Evolutionary conservation across 306 rosid genomes (phyloP).

Genomic region (Lagenaria siceraria): DNA sequence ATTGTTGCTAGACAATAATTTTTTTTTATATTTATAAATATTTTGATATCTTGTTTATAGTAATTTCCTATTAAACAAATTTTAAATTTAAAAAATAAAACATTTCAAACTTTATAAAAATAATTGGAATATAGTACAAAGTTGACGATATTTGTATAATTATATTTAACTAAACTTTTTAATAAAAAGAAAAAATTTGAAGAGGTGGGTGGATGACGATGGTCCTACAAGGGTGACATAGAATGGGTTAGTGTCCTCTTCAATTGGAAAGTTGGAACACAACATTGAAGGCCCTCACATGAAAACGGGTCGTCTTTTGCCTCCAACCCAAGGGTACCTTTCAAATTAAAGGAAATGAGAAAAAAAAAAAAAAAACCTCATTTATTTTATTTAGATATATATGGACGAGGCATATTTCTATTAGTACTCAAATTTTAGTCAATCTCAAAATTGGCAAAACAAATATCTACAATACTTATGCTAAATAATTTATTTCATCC

Average conservation of each 20-base stretch:
- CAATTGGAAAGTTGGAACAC: not conserved
- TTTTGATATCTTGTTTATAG: too few species aligned
- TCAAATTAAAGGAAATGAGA: not conserved
- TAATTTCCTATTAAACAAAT: too few species aligned
- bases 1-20: too few species aligned
- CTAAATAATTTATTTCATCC: too few species aligned
- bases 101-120: too few species aligned
- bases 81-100: too few species aligned
- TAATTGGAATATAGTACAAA: too few species aligned
- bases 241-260: not conserved
- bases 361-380: not conserved
- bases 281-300: conserved; percentile 5
- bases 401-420: not conserved
- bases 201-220: not conserved
- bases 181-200: not conserved
- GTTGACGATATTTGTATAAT: too few species aligned
- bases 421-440: not conserved
- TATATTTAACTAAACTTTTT: too few species aligned
- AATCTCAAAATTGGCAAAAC: not conserved
- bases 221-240: not conserved
- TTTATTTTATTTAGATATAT: not conserved
- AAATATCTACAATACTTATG: too few species aligned
- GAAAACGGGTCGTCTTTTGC: not conserved
- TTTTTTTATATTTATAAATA: too few species aligned
- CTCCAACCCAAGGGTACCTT: not conserved